Evolutionary conservation across 169 alveolate genomes (phyloP), one percentile per base, ranked within the genome.

Genomic region (Cryptosporidium sp.): DNA sequence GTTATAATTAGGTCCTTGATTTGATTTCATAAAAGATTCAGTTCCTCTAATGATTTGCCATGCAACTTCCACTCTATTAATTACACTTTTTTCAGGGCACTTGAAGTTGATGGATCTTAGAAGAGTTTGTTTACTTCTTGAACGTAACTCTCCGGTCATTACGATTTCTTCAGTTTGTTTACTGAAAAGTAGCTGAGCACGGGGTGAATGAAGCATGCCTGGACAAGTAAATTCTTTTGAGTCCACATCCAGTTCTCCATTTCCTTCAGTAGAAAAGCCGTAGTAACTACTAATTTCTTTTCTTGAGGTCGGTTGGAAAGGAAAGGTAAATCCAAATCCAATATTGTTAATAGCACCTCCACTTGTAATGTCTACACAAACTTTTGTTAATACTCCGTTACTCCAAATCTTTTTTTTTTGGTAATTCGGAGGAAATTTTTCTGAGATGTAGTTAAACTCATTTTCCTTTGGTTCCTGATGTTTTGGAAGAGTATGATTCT

Each of bases 21-120:
- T 43, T 6, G 41, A 14, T 21, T 55, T 52, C 14, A 31, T 18
- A 21, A 43, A n/a, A 43, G 5, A 43, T 55, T 55, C n/a, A 4
- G 43, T 35, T 16, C 75, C 75, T 48, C 89, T 80, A 14, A 29
- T 39, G 10, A 80, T 9, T 29, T 43, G 52, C 89, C 89, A 80
- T 39, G 89, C 7, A 16, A 67, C 89, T 33, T 80, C 89, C 14
- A 80, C 89, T 65, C 89, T 58, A 62, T 80, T 41, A 14, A 80
- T 80, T n/a, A 80, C 74, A 35, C 89, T 80, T n/a, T 67, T 80
- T 41, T 48, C 75, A 14, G 89, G 89, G 14, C 89, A 80, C 18
- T 9, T 80, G 41, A 29, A 80, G 50, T 80, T 80, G 50, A 80
- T 62, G 8, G 89, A 45, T 45, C 89, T 80, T 61, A 80, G n/a